A percentile compares a stretch with the other conserved stretches of the same genome.
Conservation (phyloP, 352 stramenopile genomes). For the Blastocystis sp. region DNA sequence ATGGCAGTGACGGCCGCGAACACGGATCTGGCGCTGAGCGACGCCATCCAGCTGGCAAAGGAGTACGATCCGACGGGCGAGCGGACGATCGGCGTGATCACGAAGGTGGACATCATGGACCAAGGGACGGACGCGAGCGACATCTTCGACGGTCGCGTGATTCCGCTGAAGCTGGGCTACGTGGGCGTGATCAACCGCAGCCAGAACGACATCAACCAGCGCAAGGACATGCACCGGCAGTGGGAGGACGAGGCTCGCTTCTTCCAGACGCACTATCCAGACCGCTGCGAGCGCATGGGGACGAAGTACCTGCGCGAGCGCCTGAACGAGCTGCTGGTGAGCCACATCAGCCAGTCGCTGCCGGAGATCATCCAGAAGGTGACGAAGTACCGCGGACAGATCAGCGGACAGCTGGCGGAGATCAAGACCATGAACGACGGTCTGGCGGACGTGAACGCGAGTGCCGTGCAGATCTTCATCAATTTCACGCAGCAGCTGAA, state of each 20-base stretch:
- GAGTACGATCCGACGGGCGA: constrained; percentile 79
- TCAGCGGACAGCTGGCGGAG: constrained; percentile 84
- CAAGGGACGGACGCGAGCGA: constrained; percentile 85
- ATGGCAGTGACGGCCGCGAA: constrained; percentile 94
- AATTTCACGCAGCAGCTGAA: constrained; percentile 76
- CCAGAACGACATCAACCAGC: constrained; percentile 91
- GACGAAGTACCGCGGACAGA: constrained; percentile 80
- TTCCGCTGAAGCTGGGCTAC: constrained; percentile 89
- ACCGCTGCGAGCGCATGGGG: constrained; percentile 82
- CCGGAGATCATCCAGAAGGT: constrained; percentile 95
- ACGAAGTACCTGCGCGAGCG: constrained; percentile 86
- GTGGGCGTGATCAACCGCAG: constrained; percentile 95
- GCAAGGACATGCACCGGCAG: constrained; percentile 83
- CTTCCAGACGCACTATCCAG: constrained; percentile 89
- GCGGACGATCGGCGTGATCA: constrained; percentile 95
- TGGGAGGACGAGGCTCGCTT: constrained; percentile 87
- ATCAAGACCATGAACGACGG: constrained; percentile 80
- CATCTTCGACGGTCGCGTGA: constrained; percentile 73
- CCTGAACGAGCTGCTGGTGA: constrained; percentile 96
- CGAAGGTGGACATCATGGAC: constrained; percentile 99
- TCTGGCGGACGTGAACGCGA: constrained; percentile 15
- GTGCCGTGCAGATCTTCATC: constrained; percentile 59
- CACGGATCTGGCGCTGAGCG: constrained; percentile 93
- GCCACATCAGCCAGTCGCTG: constrained; percentile 94
- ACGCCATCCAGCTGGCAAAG: constrained; percentile 90